Conservation (phyloP, 116 monocot genomes). For the Papilionanthe hybrid region DNA sequence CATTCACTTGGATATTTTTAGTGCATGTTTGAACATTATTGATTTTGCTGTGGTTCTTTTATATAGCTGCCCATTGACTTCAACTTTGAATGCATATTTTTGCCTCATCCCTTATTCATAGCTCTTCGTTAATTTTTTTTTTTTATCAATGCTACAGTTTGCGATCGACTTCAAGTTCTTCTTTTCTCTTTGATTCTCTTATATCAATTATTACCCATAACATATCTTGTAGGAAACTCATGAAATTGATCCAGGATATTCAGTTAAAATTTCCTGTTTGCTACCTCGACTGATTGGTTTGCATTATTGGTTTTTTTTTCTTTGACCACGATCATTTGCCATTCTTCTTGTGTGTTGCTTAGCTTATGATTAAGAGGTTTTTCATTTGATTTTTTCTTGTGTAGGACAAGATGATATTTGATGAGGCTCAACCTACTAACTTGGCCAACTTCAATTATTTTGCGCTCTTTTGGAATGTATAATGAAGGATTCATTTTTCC, state of each 20-base stretch:
- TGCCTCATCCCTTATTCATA: too few species aligned
- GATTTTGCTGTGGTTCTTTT: too few species aligned
- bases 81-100: too few species aligned
- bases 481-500: background rate
- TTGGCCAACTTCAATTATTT: background rate
- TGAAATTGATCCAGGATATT: too few species aligned
- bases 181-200: background rate
- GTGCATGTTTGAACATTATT: too few species aligned
- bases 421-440: background rate
- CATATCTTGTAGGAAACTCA: too few species aligned
- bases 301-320: background rate
- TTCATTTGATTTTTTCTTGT: background rate
- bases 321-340: background rate
- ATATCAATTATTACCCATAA: background rate
- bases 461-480: background rate
- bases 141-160: too few species aligned
- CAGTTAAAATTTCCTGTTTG: too few species aligned
- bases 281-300: too few species aligned
- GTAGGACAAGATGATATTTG: constrained; percentile 5
- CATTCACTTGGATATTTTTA: too few species aligned
- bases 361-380: background rate
- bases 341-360: background rate
- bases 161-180: background rate
- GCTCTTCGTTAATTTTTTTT: too few species aligned
- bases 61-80: too few species aligned